Base-by-base conservation (phyloP, 1,284 basidiomycete genomes). In the Peniophora sp. region DNA sequence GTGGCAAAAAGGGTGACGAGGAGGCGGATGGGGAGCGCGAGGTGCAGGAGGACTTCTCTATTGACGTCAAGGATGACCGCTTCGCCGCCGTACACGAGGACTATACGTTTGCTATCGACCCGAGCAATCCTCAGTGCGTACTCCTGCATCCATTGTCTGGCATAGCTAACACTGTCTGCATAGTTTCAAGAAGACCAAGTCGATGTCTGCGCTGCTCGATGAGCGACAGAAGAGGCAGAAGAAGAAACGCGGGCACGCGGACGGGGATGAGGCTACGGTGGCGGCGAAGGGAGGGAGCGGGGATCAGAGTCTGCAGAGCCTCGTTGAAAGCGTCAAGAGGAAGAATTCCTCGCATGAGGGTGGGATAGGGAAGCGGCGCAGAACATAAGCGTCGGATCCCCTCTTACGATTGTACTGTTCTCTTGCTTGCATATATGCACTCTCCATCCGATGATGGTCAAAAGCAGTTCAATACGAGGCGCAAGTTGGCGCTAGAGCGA, bases 31-130 rank as follows among this genome's bases (percentile, higher is more conserved):
- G 74, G 47, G 79, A 77, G 14, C 69, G 77, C 47, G 85, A 88
- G 56, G 64, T 77, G 16, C 87, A 88, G 65, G 78, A 84, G 51
- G 82, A 89, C 52, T 98, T 98, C 69, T 69, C 75, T 47, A 83
- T 99, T 59, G 77, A 99, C 63, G 82, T 92, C 52, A 79, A 82
- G 59, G 97, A 99, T 63, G 79, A 87, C 3, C 85, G 97, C 24
- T 99, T 99, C 76, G 80, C 81, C 58, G 86, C 80, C 10, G 63
- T 98, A 46, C 87, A 94, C 63, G 90, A 97, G 57, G 90, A 99
- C 63, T 84, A 93, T 60, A 79, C 85, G 44, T 99, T 92, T 62
- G 95, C 96, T 0, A 92, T 99, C 59, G 97, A 99, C 66, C 96
- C 97, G 19, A 92, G 84, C 47, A 92, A 98, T 70, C 92, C 96